Conservation (phyloP, 1,284 basidiomycete genomes). For the Vanrija pseudolonga region DNA sequence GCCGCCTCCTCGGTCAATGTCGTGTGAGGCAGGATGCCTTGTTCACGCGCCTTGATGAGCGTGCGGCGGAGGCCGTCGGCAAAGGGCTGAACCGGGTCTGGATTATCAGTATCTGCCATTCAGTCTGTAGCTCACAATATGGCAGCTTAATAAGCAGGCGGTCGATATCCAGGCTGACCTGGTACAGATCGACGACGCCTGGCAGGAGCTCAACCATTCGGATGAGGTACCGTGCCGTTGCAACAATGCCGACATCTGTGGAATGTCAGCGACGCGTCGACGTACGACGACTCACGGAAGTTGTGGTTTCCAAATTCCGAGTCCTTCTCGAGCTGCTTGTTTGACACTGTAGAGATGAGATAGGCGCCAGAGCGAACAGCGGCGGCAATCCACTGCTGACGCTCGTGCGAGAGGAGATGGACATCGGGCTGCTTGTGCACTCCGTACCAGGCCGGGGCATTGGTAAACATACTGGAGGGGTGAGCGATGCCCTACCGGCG, state of each 20-base stretch:
- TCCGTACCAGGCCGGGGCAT: conserved; percentile 14
- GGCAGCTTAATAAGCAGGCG: conserved; percentile 14
- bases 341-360: conserved; percentile 8
- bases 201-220: conserved; percentile 20
- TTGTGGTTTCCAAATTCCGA: conserved; percentile 20
- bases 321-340: conserved; percentile 14
- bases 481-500: background rate
- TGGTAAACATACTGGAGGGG: conserved; percentile 5
- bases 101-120: background rate
- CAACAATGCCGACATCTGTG: conserved; percentile 16
- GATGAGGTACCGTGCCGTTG: conserved; percentile 19
- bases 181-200: conserved; percentile 6
- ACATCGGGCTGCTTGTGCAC: conserved; percentile 12
- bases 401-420: conserved; percentile 6
- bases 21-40: conserved; percentile 12
- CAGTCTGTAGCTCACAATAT: background rate
- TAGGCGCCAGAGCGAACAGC: conserved; percentile 11
- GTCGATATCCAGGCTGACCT: conserved; percentile 19
- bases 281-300: conserved; percentile 5
- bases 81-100: conserved; percentile 7
- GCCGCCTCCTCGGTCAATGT: conserved; percentile 5
- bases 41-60: conserved; percentile 9
- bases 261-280: background rate
- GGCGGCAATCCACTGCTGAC: conserved; percentile 8
- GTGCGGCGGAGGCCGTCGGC: conserved; percentile 13